phyloP scores from a whole-genome alignment of 495 filamentous ascomycete genomes.

The Neurospora sp. region DNA sequence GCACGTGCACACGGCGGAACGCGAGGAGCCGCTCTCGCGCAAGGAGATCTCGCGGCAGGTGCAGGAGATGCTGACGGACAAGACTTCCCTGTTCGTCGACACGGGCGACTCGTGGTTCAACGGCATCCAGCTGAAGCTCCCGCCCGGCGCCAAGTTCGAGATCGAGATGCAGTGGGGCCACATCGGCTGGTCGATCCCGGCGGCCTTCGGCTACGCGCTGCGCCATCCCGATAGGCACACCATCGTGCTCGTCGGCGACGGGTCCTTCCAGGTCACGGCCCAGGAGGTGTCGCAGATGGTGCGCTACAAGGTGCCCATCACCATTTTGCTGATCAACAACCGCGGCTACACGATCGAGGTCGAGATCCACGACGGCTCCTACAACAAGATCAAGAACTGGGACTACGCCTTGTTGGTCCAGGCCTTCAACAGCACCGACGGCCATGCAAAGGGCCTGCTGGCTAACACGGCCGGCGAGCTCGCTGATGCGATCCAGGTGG shows the following conservation, averaged over 20 bases:
- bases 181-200: conserved; percentile 21
- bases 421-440: conserved; percentile 14
- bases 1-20: conserved; percentile 1
- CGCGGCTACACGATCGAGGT: conserved; percentile 44
- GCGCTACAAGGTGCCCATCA: conserved; percentile 16
- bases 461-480: conserved; percentile 14
- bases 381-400: conserved; percentile 22
- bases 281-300: conserved; percentile 24
- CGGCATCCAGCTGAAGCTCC: conserved; percentile 12
- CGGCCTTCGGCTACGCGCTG: conserved; percentile 16
- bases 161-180: conserved; percentile 24
- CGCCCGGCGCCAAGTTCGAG: conserved; percentile 16
- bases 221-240: conserved; percentile 8
- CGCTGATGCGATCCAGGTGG: conserved; percentile 5
- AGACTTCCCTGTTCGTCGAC: conserved; percentile 12
- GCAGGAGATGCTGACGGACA: conserved; percentile 5
- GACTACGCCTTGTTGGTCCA: conserved; percentile 13
- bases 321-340: conserved; percentile 33
- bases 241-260: conserved; percentile 18
- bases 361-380: conserved; percentile 34
- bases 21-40: conserved; percentile 8
- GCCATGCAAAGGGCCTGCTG: conserved; percentile 9
- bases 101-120: conserved; percentile 21
- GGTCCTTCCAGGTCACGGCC: conserved; percentile 22
- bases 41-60: conserved; percentile 13